Evolutionary conservation across 1,284 basidiomycete genomes (phyloP).

Genomic region (Phaffia rhodozyma): DNA sequence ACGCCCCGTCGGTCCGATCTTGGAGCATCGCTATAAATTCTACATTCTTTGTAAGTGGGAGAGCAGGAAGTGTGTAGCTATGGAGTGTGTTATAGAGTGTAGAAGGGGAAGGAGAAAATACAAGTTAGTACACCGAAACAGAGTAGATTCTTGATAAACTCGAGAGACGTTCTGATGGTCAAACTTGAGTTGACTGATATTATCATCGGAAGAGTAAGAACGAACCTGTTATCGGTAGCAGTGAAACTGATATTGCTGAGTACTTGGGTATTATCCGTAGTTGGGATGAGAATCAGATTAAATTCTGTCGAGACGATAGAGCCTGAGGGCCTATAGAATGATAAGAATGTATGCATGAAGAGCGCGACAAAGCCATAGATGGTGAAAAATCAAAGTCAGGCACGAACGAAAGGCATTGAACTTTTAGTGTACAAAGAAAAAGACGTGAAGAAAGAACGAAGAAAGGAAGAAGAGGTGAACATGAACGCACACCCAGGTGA

Average conservation of each 20-base stretch:
- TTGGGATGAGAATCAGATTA: constrained; percentile 15
- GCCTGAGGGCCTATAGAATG: no score
- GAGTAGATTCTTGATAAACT: no score
- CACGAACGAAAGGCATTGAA: background rate
- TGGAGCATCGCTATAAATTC: constrained; percentile 16
- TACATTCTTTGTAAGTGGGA: constrained; percentile 1
- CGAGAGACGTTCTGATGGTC: no score
- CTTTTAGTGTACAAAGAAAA: background rate
- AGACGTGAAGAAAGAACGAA: background rate
- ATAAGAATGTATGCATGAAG: no score
- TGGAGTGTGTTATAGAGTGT: background rate
- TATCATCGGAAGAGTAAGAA: background rate
- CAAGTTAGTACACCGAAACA: background rate
- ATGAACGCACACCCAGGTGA: constrained; percentile 6
- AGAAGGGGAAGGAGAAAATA: no score
- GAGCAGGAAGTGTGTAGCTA: constrained; percentile 7
- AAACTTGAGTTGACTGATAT: no score
- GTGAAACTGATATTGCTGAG: constrained; percentile 12
- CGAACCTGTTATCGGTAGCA: constrained; percentile 1
- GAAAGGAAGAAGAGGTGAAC: background rate
- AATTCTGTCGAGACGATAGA: background rate
- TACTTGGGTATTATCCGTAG: background rate
- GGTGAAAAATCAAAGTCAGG: no score
- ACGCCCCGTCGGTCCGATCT: constrained; percentile 6
- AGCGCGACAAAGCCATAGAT: no score